Base-by-base conservation (phyloP, 2,329 filamentous ascomycete species). In the Ophiostoma australiae region DNA sequence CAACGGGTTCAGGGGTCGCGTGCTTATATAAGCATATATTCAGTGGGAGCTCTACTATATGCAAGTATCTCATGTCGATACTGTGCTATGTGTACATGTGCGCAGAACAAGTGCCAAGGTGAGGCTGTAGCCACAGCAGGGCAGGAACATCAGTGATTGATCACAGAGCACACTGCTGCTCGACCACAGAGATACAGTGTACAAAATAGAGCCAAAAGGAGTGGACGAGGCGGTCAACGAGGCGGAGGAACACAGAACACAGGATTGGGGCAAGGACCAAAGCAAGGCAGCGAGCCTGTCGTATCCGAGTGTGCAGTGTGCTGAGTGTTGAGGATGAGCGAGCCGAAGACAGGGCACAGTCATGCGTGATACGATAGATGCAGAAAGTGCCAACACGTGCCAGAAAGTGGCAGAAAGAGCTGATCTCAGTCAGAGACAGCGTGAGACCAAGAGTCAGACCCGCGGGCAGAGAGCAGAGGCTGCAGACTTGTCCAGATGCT, bases 361-460 rank as follows among this genome's bases (percentile, higher is more conserved):
- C n/a, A 63, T 63, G 58, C 23, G 52, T 63, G 58, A 20, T 63
- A 63, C 58, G 27, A 27, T 63, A 63, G 27, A 63, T 63, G 58
- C 58, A 63, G 58, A 63, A 27, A 41, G 39, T 41, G 37, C 39
- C 39, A n/a, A n/a, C n/a, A 39, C 11, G 37, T 39, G 37, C 37
- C 37, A 39, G 35, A 48, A 48, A 41, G 39, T 41, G 39, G 10
- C 39, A 41, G 39, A 33, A 33, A 27, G 55, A 33, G 23, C 55
- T 61, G 55, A 61, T 61, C 27, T 61, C 55, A 17, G 55, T 33
- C 55, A 31, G 27, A 61, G 55, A 7, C 55, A 33, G 55, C 3
- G 55, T 61, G 27, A 61, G 23, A 61, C 23, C 48, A 39, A 48
- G 44, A 5, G 48, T 55, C 48, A 23, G 20, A 55, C 4, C 13